Percentiles rank a stretch among this genome's conserved stretches.
Evolutionary conservation across 441 rosid genomes (phyloP).

Genomic region (Populus hybrid): DNA sequence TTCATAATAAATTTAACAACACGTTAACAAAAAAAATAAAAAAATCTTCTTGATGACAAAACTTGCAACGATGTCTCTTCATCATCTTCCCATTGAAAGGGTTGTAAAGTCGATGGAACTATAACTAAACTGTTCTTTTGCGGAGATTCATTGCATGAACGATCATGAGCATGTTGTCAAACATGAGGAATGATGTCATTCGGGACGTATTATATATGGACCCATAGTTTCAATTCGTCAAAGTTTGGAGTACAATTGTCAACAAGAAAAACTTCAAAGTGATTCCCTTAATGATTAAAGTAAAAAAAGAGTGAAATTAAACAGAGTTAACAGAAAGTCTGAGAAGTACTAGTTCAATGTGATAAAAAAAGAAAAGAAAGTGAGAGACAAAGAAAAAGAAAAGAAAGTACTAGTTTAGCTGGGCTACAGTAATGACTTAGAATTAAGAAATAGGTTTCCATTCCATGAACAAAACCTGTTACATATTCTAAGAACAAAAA

Average conservation of each 20-base stretch:
- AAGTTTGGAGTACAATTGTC: not conserved
- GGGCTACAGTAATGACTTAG: not conserved
- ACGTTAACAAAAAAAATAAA: too few relatives aligned
- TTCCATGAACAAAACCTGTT: too few relatives aligned
- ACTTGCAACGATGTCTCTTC: not conserved
- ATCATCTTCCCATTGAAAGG: not conserved
- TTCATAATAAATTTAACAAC: too few relatives aligned
- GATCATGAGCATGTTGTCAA: not conserved
- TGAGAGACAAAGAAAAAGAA: not conserved
- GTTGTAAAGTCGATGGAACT: not conserved
- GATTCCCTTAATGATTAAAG: not conserved
- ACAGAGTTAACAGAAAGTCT: not conserved
- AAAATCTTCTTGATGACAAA: not conserved
- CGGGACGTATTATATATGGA: not conserved
- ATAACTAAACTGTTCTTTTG: not conserved
- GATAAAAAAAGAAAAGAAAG: too few relatives aligned
- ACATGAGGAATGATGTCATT: not conserved
- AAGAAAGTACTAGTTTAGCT: not conserved
- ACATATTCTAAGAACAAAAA: too few relatives aligned
- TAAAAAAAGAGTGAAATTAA: not conserved
- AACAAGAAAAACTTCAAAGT: not conserved
- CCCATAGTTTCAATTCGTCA: not conserved
- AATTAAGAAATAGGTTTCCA: too few relatives aligned
- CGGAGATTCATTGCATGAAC: not conserved
- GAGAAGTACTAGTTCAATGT: not conserved